Percentiles rank a stretch among this genome's conserved stretches.
These are phyloP conservation scores for Chaetomiaceae sp. DNA, from an alignment of 2,329 filamentous ascomycete species.

Conservation along the genomic window DNA sequence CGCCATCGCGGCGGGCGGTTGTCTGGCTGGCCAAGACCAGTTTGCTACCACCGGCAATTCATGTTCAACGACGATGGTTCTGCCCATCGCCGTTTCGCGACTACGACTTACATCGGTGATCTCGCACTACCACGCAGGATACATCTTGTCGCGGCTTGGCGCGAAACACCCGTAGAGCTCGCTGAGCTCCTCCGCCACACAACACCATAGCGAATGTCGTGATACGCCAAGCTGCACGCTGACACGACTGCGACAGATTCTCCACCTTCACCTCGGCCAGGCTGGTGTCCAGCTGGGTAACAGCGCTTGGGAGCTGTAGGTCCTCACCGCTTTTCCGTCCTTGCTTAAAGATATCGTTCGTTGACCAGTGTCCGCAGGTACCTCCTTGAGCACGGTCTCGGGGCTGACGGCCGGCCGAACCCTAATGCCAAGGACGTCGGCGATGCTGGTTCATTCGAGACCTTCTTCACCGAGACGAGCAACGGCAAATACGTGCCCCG, in stretches of 20 bases:
- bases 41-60: neutral
- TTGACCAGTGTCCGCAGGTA: conserved; percentile 42
- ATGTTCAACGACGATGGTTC: no score
- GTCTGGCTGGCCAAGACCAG: neutral
- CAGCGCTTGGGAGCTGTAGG: conserved; percentile 67
- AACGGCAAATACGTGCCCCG: conserved; percentile 66
- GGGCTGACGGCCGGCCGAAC: conserved; percentile 57
- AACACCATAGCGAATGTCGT: neutral
- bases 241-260: conserved; percentile 38
- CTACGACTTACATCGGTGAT: neutral
- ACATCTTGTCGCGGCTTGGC: neutral
- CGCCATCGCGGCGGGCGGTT: neutral
- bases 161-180: conserved; percentile 1
- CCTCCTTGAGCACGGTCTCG: conserved; percentile 66
- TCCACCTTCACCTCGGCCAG: conserved; percentile 61
- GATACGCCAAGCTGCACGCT: conserved; percentile 6
- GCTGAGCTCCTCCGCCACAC: neutral
- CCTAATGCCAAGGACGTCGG: conserved; percentile 53
- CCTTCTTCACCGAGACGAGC: conserved; percentile 69
- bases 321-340: conserved; percentile 35
- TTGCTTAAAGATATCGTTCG: conserved; percentile 4
- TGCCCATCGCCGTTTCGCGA: neutral
- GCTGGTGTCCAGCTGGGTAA: conserved; percentile 69
- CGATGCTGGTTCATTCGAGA: conserved; percentile 62
- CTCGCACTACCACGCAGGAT: neutral